Base-by-base conservation (phyloP, 139 green algal species). In the Penium margaritaceum region DNA sequence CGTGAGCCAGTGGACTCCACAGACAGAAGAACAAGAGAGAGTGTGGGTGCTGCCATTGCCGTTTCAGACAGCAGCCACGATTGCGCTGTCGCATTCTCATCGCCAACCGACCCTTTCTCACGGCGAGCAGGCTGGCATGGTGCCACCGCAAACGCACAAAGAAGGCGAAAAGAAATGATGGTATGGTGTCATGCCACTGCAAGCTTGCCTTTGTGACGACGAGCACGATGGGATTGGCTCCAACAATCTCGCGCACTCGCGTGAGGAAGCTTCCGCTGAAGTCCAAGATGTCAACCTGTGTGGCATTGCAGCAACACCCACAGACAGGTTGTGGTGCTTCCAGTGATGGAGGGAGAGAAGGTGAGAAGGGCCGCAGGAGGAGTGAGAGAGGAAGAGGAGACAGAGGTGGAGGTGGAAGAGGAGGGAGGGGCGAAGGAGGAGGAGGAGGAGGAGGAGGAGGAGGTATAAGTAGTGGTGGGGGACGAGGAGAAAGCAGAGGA, bases 251-350 rank as follows among this genome's bases (percentile, higher is more conserved):
- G 6, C 93, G 82, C 32, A 96, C 85, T 2, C 82, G 75, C 1
- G 57, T 74, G 47, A 95, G 74, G n/a, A 92, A 84, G 67, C 68
- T 91, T 24, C 91, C 91, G 3, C 74, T 84, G 1, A 84, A 85
- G 79, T 98, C 93, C 60, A 91, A 60, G 36, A 97, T 74, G 80
- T 97, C 93, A 39, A 96, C 86, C 80, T 97, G n/a, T 97, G 69
- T 71, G 94, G 81, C 44, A 95, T 85, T 41, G 37, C 7, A 21
- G 91, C 12, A 0, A 24, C 17, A 1, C 3, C 1, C 33, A 21
- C 24, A 41, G 44, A 63, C 5, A 63, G 30, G 47, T 39, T 46
- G 12, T 58, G 21, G 24, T 6, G 34, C 32, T 21, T 35, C 78
- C 38, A n/a, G 44, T 30, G 35, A 65, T 81, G 76, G 69, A 72